A percentile compares a stretch with the other conserved stretches of the same genome.
phyloP scores from a whole-genome alignment of 2,329 filamentous ascomycete species.

The Cercospora canescens region DNA sequence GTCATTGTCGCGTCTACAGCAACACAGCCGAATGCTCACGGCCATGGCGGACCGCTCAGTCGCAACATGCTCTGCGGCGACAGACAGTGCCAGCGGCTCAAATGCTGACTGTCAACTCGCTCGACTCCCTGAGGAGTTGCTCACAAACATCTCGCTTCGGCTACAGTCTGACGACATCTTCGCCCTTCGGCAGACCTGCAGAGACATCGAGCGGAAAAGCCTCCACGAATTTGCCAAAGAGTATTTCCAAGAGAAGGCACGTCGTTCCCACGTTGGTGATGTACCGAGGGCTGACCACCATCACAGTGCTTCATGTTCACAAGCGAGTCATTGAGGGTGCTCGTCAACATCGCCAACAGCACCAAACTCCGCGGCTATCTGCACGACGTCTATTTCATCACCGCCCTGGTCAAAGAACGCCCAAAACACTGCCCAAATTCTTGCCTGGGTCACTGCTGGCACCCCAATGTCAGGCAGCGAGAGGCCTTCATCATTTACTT shows the following conservation, averaged over 20 bases:
- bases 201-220: conserved; percentile 26
- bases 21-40: background rate
- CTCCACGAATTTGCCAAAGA: conserved; percentile 33
- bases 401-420: conserved; percentile 23
- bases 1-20: background rate
- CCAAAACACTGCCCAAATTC: conserved; percentile 20
- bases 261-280: background rate
- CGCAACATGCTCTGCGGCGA: background rate
- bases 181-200: conserved; percentile 30
- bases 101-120: conserved; percentile 18
- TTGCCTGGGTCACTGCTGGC: conserved; percentile 17
- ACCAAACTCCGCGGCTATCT: conserved; percentile 27
- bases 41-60: background rate
- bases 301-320: conserved; percentile 18
- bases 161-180: conserved; percentile 32
- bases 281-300: background rate
- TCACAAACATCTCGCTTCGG: conserved; percentile 29
- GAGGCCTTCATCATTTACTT: conserved; percentile 31
- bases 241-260: conserved; percentile 20
- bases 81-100: background rate
- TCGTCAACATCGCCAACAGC: conserved; percentile 28
- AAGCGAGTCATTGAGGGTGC: conserved; percentile 28
- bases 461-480: conserved; percentile 24
- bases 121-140: conserved; percentile 32
- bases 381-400: conserved; percentile 27